Base-by-base conservation (phyloP, 805 yeast genomes). In the Candida adriatica region DNA sequence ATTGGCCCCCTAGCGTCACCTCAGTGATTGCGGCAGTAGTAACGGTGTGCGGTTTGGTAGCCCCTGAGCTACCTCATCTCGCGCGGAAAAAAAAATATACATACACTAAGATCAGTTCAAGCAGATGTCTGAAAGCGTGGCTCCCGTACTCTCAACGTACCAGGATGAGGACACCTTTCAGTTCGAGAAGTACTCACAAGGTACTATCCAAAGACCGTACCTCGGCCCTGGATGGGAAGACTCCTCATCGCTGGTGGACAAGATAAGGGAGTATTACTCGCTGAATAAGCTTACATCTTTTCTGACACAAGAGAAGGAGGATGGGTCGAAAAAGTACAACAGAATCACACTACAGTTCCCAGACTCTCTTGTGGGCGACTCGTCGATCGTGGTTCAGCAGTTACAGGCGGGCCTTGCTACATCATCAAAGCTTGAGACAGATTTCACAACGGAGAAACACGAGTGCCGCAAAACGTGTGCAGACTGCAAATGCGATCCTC, bases 321-420 rank as follows among this genome's bases (percentile, higher is more conserved):
- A 49, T 4, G 55, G 49, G 0, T 34, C 31, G 22, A 46, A 39
- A 21, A 53, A 47, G 20, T 78, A 59, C 53, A 57, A 54, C 27
- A 63, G 68, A 16, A 69, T 88, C 2, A 87, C 97, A 0, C 61
- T 92, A 19, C 98, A 92, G 57, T 90, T 92, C 43, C 97, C 97
- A 0, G 98, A 94, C 53, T 38, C 59, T 5, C 59, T 88, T 22
- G 72, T 92, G 2, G 66, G 76, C 24, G 96, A 90, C 53, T 78
- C 96, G 1, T 75, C 90, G 1, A 65, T 76, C 13, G 73, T 90
- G 1, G 73, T 74, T 0, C 74, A 75, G 35, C 56, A 62, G 24
- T 42, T 81, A 16, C 82, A 70, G 47, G 58, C 54, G 5, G 42
- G 35, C 4, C 14, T 43, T 4, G 6, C 16, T 13, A 18, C 10